Percentiles rank a stretch among this genome's conserved stretches.
Conservation (phyloP, 371 early-diverging fungal genomes). For the Mucor indicus region DNA sequence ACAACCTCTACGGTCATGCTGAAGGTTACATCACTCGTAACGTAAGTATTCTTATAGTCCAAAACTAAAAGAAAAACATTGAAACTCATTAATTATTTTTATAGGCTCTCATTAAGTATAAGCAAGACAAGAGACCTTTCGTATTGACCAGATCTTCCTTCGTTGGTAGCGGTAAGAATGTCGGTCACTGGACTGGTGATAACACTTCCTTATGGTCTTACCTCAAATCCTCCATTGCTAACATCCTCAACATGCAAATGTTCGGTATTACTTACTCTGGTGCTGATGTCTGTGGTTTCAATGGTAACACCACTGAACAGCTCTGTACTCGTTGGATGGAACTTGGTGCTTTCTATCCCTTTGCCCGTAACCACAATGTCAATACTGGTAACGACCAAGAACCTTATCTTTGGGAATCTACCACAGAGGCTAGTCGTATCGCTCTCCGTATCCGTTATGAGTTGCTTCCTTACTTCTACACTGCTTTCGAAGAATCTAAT, state of each 20-base stretch:
- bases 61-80: background rate
- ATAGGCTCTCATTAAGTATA: slow-evolving; percentile 24
- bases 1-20: slow-evolving; percentile 68
- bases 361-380: slow-evolving; percentile 69
- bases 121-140: slow-evolving; percentile 62
- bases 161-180: slow-evolving; percentile 60
- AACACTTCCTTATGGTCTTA: slow-evolving; percentile 53
- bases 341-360: slow-evolving; percentile 78
- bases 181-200: slow-evolving; percentile 70
- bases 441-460: slow-evolving; percentile 60
- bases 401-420: slow-evolving; percentile 52
- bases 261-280: slow-evolving; percentile 69
- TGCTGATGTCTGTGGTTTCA: slow-evolving; percentile 75
- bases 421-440: slow-evolving; percentile 46
- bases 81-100: background rate
- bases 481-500: slow-evolving; percentile 58
- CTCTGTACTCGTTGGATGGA: slow-evolving; percentile 70
- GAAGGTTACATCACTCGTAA: slow-evolving; percentile 52
- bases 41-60: slow-evolving; percentile 22
- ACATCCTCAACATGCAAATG: slow-evolving; percentile 60
- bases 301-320: slow-evolving; percentile 52
- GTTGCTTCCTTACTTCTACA: slow-evolving; percentile 67
- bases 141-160: slow-evolving; percentile 73
- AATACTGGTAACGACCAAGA: slow-evolving; percentile 40
- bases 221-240: slow-evolving; percentile 55